phyloP scores from a whole-genome alignment of 768 basidiomycete species.

The Ramaria rubella region DNA sequence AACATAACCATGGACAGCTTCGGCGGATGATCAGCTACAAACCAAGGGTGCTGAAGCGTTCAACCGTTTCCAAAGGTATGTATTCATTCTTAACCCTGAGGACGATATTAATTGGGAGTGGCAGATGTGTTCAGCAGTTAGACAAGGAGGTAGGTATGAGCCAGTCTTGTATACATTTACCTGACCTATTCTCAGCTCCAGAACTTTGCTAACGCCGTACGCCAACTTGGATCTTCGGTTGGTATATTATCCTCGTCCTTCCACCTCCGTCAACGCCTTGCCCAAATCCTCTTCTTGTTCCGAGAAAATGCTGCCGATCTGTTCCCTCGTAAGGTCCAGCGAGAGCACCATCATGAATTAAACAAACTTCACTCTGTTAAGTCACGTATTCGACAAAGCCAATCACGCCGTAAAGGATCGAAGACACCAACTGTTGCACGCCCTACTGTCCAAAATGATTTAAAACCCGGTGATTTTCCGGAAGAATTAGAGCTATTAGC shows the following conservation, averaged over 20 bases:
- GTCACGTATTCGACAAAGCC: constrained; percentile 30
- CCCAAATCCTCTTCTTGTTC: constrained; percentile 63
- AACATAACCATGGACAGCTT: constrained; percentile 35
- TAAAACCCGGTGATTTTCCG: constrained; percentile 63
- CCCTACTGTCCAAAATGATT: constrained; percentile 47
- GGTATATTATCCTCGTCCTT: constrained; percentile 70
- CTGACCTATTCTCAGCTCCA: constrained; percentile 46
- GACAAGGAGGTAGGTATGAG: constrained; percentile 49
- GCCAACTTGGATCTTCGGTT: constrained; percentile 71
- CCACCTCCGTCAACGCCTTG: constrained; percentile 61
- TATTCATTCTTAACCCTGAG: neutral
- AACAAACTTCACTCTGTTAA: constrained; percentile 23
- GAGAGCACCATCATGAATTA: constrained; percentile 31
- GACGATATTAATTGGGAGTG: constrained; percentile 8
- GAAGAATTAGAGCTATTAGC: constrained; percentile 56
- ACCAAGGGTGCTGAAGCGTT: constrained; percentile 59
- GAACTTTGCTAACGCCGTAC: constrained; percentile 69
- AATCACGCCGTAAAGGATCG: constrained; percentile 26
- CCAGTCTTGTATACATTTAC: neutral
- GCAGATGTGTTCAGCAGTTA: constrained; percentile 51
- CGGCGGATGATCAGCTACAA: constrained; percentile 66
- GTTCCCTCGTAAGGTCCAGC: constrained; percentile 60
- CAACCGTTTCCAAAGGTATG: constrained; percentile 54
- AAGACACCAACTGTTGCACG: constrained; percentile 41
- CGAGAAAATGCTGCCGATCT: constrained; percentile 70